Base-by-base conservation (phyloP, 768 basidiomycete species). In the Agrocybe chaxingu region DNA sequence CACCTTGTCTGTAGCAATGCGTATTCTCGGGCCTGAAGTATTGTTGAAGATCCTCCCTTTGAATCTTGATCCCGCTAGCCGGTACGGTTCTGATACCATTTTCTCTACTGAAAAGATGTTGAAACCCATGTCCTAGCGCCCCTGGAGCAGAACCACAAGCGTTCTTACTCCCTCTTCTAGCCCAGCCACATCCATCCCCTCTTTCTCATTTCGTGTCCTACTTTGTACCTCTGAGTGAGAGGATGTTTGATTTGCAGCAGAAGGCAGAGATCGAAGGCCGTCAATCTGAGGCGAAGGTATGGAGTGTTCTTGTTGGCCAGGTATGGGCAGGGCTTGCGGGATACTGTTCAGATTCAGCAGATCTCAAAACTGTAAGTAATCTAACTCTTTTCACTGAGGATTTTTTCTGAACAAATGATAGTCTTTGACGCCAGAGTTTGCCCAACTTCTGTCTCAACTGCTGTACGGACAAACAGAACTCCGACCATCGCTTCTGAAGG, bases 201-300 rank as follows among this genome's bases (percentile, higher is more conserved):
- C 73, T 98, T 42, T 70, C 72, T 0, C 95, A 96, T 70, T 99
- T 98, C 61, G 77, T 91, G 32, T 79, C 81, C 2, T 91, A 90
- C 66, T 98, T 98, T 58, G 88, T 98, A 7, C 96, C 96, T 12
- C 70, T 98, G 43, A 97, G 94, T 42, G 95, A 98, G 66, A 78
- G 84, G 12, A 86, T 98, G 79, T 99, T 98, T 62, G 81, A 92
- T 61, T 70, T 91, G 34, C 89, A 95, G 62, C 83, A 89, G 52
- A 84, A 79, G 11, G 89, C 92, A 0, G 89, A 90, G 55, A 71
- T 75, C 6, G 86, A 85, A 48, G 82, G 80, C 9, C 81, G 84
- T 34, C 79, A 78, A 45, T 84, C 89, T 0, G 94, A 98, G 67
- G 89, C 88, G 10, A 99, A 98, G 68, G 85, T 98, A 34, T 99